Evolutionary conservation across 1,284 basidiomycete species (phyloP), one percentile per base, ranked within the genome.

Genomic region (Apiotrichum brassicae): DNA sequence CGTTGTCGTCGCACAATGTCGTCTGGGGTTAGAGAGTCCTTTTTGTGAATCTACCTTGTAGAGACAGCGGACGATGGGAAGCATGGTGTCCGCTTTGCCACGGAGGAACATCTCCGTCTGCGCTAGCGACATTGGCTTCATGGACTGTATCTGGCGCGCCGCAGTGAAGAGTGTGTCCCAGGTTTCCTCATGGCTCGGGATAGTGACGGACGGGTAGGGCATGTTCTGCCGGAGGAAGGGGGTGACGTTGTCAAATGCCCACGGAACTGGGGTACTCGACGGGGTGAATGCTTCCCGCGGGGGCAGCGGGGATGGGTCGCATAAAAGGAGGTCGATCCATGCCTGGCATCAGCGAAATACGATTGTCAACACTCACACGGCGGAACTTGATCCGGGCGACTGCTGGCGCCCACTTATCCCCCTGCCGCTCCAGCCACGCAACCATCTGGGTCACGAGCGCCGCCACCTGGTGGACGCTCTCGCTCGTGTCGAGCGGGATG

Each of bases 161-260:
- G 48, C 51, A 11, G 14, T 67, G 6, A 73, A 66, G 2, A 87
- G 56, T 1, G 75, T 69, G 16, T 75, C 60, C 81, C 83, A 87
- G 0, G 78, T 79, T 4, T 77, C 66, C 13, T 75, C 67, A 38
- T 78, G 73, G 1, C 75, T 58, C 0, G 81, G 81, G 0, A 85
- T 63, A 4, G 76, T 67, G 16, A 86, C 73, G 3, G 81, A 72
- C 14, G 83, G 80, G 7, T 87, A 79, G 0, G 89, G 89, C 64
- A 87, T 82, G 53, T 80, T 82, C 33, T 83, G 84, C 23, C 83
- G 82, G 0, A 92, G 75, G 41, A 79, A 77, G 6, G 86, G 81
- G 3, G 80, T 79, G 42, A 88, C 81, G 35, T 80, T 76, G 47
- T 57, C 53, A 14, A 4, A 85, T 80, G 56, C 56, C 50, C 49